These are phyloP conservation scores for Arthrinium puccinioides DNA, from an alignment of 2,329 filamentous ascomycete genomes.

Conservation along the genomic window DNA sequence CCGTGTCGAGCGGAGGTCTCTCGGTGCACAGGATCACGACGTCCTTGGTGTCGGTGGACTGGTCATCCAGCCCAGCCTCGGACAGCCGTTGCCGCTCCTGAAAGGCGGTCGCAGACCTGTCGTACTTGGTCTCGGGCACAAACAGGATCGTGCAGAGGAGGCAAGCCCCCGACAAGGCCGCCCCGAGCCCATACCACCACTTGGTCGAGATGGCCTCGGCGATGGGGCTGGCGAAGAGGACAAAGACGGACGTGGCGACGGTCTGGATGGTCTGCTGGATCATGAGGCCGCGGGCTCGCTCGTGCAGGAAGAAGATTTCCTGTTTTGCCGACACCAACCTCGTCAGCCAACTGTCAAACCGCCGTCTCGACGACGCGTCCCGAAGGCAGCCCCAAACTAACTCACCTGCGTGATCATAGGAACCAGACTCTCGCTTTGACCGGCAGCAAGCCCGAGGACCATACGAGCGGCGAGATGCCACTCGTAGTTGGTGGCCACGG, in stretches of 20 bases:
- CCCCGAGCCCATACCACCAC: constrained; percentile 36
- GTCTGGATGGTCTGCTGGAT: constrained; percentile 32
- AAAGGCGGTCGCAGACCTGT: constrained; percentile 26
- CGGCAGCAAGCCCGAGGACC: constrained; percentile 30
- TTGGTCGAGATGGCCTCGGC: constrained; percentile 29
- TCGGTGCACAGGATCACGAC: constrained; percentile 9
- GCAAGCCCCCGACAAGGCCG: constrained; percentile 23
- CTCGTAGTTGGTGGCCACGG: constrained; percentile 19
- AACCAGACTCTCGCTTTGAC: constrained; percentile 33
- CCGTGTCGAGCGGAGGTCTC: constrained; percentile 24
- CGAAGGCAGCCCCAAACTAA: background rate
- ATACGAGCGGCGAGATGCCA: constrained; percentile 29
- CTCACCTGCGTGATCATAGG: constrained; percentile 26
- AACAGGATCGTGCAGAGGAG: constrained; percentile 28
- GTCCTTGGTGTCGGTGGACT: constrained; percentile 10
- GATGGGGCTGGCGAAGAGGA: constrained; percentile 33
- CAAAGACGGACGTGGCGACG: constrained; percentile 26
- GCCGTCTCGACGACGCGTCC: background rate
- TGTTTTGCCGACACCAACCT: too few species aligned
- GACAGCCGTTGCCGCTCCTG: constrained; percentile 16
- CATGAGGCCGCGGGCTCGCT: constrained; percentile 31
- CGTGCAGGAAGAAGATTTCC: constrained; percentile 36
- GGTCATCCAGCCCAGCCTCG: constrained; percentile 9
- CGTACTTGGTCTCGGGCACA: constrained; percentile 35
- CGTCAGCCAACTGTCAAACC: background rate